Conservation (phyloP, 2,329 filamentous ascomycete species). For the Botrytis fabae region DNA sequence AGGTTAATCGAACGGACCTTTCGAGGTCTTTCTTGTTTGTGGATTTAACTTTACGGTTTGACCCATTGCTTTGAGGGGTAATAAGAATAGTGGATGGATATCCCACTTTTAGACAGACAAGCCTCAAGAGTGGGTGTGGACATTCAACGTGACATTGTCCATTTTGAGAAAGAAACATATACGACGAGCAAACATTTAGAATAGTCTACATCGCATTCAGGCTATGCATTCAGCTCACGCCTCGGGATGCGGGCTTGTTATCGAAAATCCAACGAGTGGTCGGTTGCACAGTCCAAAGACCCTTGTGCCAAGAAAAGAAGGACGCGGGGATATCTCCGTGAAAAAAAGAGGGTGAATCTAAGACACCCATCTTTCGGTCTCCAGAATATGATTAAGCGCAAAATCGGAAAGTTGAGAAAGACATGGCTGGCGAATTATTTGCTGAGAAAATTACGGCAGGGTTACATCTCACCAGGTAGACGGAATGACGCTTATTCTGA, state of each 20-base stretch:
- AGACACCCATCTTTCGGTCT: neutral
- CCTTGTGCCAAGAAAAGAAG: neutral
- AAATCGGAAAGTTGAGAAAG: neutral
- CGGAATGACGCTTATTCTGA: neutral
- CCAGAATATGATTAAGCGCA: neutral
- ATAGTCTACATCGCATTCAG: neutral
- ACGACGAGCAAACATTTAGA: neutral
- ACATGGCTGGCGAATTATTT: neutral
- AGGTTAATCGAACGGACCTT: neutral
- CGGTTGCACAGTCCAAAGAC: neutral
- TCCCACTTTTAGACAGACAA: slow-evolving; percentile 12
- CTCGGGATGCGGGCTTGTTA: neutral
- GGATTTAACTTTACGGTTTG: slow-evolving; percentile 6
- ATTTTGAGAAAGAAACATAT: neutral
- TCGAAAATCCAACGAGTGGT: neutral
- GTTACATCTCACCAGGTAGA: neutral
- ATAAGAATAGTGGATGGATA: neutral
- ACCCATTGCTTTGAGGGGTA: slow-evolving; percentile 5
- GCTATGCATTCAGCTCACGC: neutral
- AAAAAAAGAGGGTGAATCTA: neutral
- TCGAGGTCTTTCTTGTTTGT: neutral
- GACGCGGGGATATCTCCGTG: neutral
- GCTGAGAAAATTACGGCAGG: neutral
- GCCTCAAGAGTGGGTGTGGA: neutral
- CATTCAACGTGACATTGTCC: neutral